phyloP scores from a whole-genome alignment of 2,329 filamentous ascomycete species.

The Calonectria pseudoreteaudii region DNA sequence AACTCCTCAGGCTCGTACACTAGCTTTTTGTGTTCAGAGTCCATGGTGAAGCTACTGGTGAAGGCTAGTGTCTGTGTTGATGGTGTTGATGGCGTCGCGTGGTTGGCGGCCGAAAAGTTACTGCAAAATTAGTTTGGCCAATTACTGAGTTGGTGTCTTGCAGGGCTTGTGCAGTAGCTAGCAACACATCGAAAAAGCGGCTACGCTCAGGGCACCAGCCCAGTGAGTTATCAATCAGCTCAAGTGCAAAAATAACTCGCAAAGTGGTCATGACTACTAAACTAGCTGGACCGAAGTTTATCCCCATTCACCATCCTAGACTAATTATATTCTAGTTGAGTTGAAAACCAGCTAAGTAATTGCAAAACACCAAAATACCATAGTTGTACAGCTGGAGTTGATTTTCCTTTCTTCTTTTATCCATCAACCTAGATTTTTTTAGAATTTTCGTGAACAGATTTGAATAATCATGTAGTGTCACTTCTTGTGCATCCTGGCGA shows the following conservation, averaged over 20 bases:
- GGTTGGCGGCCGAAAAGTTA: background rate
- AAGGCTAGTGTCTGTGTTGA: background rate
- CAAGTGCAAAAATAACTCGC: constrained; percentile 1
- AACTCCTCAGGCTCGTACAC: constrained; percentile 46
- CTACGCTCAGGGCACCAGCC: background rate
- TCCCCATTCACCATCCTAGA: background rate
- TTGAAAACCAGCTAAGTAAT: background rate
- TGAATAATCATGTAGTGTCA: background rate
- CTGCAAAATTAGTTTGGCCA: background rate
- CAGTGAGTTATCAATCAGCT: background rate
- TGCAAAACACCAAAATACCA: background rate
- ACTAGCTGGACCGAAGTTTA: background rate
- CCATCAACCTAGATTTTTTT: background rate
- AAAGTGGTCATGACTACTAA: background rate
- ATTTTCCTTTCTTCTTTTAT: background rate
- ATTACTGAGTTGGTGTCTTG: background rate
- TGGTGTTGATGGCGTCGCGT: background rate
- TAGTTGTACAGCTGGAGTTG: no score
- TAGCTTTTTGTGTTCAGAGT: constrained; percentile 31
- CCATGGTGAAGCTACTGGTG: constrained; percentile 27
- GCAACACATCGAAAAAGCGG: background rate
- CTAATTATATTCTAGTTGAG: background rate
- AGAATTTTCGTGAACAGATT: background rate
- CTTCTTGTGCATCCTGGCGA: no score
- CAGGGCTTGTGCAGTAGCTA: background rate